Base-by-base conservation (phyloP, 345 rosid species). In the Schrenkiella parvula region DNA sequence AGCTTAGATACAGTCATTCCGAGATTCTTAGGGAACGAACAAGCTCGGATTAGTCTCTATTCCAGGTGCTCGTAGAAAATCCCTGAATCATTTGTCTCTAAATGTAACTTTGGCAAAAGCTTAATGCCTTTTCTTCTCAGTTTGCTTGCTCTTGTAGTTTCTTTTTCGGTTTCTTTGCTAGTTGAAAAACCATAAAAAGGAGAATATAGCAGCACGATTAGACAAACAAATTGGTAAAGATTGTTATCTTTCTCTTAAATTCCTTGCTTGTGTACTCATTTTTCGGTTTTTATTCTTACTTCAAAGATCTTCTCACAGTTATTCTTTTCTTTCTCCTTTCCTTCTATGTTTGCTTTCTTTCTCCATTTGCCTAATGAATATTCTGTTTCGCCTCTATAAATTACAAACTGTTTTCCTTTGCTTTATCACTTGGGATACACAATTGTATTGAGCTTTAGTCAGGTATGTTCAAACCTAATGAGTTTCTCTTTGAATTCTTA, bases 191-290 rank as follows among this genome's bases (percentile, higher is more conserved):
- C 11, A 34, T 8, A 65, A 4, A 25, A 51, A 2, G 14, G 10
- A 53, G 58, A 53, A 53, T 28, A 53, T 26, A 51, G 18, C 10
- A 53, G 13, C 11, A 6, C 21, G 19, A 8, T 53, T 44, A 1
- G 18, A 57, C 47, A 56, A 43, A 23, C 35, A 31, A 56, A 59
- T 48, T 50, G 68, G 41, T 50, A 64, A 64, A 64, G 58, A 34
- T 73, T 46, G 66, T 64, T 34, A 28, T 56, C 43, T 74, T 74
- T 66, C 22, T 74, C 37, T 47, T n/a, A 64, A 9, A 66, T 73
- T 66, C 72, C 8, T 73, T 73, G 4, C 72, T 46, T 73, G 60
- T 37, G n/a, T n/a, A n/a, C n/a, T 8, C 6, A 22, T 25, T 18
- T 51, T 50, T 41, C 13, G 51, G 42, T 70, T 22, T n/a, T 2